Base-by-base conservation (phyloP, 2,329 filamentous ascomycete species). In the Aureobasidium lini region DNA sequence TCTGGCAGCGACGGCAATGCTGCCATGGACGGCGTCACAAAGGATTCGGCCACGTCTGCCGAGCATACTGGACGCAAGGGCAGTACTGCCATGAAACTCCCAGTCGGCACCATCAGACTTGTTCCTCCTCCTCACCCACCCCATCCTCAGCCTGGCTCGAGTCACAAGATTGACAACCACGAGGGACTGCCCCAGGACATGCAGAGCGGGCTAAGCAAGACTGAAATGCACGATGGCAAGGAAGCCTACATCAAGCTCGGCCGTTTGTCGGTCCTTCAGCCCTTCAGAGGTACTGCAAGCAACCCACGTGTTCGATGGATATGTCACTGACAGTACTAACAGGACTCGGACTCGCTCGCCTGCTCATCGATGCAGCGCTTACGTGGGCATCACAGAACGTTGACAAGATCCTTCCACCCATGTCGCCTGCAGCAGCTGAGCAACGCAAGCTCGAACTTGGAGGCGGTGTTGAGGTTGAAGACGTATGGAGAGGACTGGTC, bases 221-320 rank as follows among this genome's bases (percentile, higher is more conserved):
- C 80, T 42, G 78, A 73, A 52, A 75, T 79, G 64, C 81, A 83
- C 69, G 79, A 88, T 67, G 82, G 81, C 6, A 69, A 76, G 39
- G 90, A 95, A 67, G 84, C 88, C 0, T 95, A 93, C 71, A 78
- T 95, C 63, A 95, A 93, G 74, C 74, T 96, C 1, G 90, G 90
- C 5, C 82, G 90, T 1, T 77, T 96, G 31, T 88, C 90, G 0
- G 86, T 94, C 0, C 65, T 88, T 13, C 74, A 78, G 8, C 77
- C 82, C 29, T 89, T 84, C 69, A 82, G 90, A 32, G 83, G 85
- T 0, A 47, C 11, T 8, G 2, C 11, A 8, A 34, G 28, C 11
- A 7, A 18, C 13, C 9, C 16, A 34, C 31, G 34, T 28, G 16
- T 28, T 8, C 9, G 10, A n/a, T 28, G 8, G 18, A 23, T 9